A percentile compares a stretch with the other conserved stretches of the same genome.
phyloP scores from a whole-genome alignment of 306 rosid genomes.

The Malus fusca region DNA sequence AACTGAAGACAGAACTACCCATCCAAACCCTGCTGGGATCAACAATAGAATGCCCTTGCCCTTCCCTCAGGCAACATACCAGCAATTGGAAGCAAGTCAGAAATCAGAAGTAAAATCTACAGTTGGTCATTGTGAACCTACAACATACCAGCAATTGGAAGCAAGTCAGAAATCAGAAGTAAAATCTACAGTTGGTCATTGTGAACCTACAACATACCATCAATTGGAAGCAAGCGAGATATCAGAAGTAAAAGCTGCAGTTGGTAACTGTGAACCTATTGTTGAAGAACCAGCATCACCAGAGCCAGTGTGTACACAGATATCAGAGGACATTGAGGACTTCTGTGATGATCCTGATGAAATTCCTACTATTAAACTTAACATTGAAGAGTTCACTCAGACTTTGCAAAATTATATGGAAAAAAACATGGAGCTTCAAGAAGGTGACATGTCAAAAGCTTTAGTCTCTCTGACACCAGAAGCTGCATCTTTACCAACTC shows the following conservation, averaged over 20 bases:
- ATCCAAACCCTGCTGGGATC: conserved; percentile 27
- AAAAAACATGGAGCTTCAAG: conserved; percentile 82
- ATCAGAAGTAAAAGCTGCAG: conserved; percentile 26
- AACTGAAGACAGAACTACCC: conserved; percentile 32
- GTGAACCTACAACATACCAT: conserved; percentile 52
- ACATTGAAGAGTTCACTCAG: conserved; percentile 73
- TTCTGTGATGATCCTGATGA: conserved; percentile 53
- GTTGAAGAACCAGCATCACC: conserved; percentile 96
- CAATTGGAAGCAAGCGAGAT: conserved; percentile 36
- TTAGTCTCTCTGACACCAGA: conserved; percentile 68
- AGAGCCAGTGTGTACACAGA: conserved; percentile 61
- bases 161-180: conserved; percentile 30
- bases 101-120: conserved; percentile 30
- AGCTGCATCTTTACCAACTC: conserved; percentile 74
- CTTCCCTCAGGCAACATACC: conserved; percentile 42
- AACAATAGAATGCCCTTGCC: conserved; percentile 41
- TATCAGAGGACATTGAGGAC: conserved; percentile 67
- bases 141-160: conserved; percentile 30
- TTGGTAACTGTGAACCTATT: conserved; percentile 59
- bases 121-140: conserved; percentile 53
- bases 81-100: conserved; percentile 36
- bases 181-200: conserved; percentile 28
- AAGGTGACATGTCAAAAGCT: conserved; percentile 82
- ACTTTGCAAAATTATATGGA: conserved; percentile 83
- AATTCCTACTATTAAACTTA: conserved; percentile 80